These are phyloP conservation scores for Chlamydomonas sphaeroides DNA, from an alignment of 139 green algal species.

Conservation along the genomic window DNA sequence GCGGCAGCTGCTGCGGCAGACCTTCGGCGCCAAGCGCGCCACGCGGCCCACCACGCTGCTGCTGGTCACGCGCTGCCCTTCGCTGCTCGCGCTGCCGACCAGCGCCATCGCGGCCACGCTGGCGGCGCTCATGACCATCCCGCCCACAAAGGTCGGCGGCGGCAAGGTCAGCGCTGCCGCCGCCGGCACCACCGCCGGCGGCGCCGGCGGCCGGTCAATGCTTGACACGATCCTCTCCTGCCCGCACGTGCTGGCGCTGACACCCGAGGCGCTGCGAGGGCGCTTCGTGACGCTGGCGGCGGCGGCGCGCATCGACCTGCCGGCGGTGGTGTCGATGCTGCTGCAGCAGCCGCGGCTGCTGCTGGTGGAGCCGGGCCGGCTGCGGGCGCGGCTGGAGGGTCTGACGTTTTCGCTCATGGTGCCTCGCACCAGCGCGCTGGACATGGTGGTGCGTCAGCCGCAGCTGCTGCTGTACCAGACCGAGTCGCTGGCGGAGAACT, in stretches of 20 bases:
- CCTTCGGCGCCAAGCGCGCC: slow-evolving; percentile 9
- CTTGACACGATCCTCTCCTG: neutral
- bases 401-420: slow-evolving; percentile 26
- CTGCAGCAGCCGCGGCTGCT: slow-evolving; percentile 40
- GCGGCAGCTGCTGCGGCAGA: slow-evolving; percentile 1
- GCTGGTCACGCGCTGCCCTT: slow-evolving; percentile 18
- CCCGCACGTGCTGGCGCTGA: slow-evolving; percentile 24
- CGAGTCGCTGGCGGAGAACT: slow-evolving; percentile 35
- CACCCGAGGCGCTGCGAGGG: slow-evolving; percentile 14
- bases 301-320: slow-evolving; percentile 25
- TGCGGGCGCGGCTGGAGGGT: slow-evolving; percentile 13
- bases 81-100: slow-evolving; percentile 28
- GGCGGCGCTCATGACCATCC: slow-evolving; percentile 20
- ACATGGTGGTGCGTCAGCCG: slow-evolving; percentile 52
- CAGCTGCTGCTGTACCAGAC: slow-evolving; percentile 46
- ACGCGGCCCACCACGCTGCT: slow-evolving; percentile 1
- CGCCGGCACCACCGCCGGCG: neutral
- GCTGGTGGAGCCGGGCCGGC: slow-evolving; percentile 11
- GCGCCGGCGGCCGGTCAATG: neutral
- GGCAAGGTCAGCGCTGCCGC: neutral
- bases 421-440: slow-evolving; percentile 17
- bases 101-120: slow-evolving; percentile 12
- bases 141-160: slow-evolving; percentile 1
- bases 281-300: slow-evolving; percentile 36
- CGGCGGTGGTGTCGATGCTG: slow-evolving; percentile 31